Evolutionary conservation across 2,329 filamentous ascomycete genomes (phyloP), one percentile per base, ranked within the genome.

Genomic region (Aspergillus sp.): DNA sequence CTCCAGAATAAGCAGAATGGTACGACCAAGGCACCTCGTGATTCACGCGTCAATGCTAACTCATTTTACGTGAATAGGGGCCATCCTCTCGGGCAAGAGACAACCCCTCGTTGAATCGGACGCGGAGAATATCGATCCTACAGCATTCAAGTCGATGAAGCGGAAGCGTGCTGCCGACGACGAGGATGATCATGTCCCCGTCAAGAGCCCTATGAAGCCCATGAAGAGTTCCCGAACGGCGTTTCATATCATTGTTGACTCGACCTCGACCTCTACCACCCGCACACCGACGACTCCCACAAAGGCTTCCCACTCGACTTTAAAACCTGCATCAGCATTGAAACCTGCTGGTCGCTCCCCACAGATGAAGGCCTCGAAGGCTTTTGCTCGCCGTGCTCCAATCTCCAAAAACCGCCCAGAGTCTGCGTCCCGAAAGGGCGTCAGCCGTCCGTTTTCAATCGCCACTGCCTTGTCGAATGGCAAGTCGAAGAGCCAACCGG

Each of bases 301-400:
- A 31, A 74, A 71, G 55, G 49, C 64, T 15, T 64, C 71, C 22
- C 75, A 77, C 31, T 76, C 75, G 58, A 78, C 79, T 7, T 75
- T 77, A 60, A 72, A 75, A 66, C 82, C 86, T 0, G 80, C 85
- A 15, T 84, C 87, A 13, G 79, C 86, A 19, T 82, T 87, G 51
- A 87, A 89, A n/a, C 89, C 90, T 46, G 91, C 91, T 68, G 91
- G 92, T 52, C 91, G 92, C 64, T 95, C 92, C 3, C 92, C 92
- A 2, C 90, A 89, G 70, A 77, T 83, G 69, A 93, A 92, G 79
- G 82, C 88, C 30, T 86, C 87, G 55, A 86, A 92, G 65, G 82
- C 92, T 47, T 87, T 86, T 54, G 87, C 84, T 72, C 87, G 90
- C 62, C 89, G 90, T 53, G 86, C 87, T 62, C 85, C 84, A 17